Conservation (phyloP, 75 land plant genomes). For the Cryptomeria japonica region DNA sequence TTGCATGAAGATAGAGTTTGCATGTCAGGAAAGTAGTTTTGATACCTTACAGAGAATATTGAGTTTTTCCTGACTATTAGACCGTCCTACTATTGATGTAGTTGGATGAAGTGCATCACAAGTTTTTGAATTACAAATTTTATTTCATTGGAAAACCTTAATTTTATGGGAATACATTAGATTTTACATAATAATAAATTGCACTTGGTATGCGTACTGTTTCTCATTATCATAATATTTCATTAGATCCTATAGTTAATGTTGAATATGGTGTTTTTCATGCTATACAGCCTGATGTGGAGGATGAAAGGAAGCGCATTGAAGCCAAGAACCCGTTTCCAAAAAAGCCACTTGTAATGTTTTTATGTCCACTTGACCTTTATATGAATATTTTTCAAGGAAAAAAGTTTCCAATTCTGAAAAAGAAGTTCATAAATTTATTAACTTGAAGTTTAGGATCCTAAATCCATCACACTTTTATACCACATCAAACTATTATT, state of each 20-base stretch:
- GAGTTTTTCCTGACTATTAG: background rate
- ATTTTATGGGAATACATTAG: background rate
- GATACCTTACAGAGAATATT: background rate
- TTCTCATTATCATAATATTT: background rate
- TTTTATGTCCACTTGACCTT: background rate
- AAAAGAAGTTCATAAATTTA: background rate
- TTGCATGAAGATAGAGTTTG: background rate
- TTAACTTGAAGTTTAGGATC: background rate
- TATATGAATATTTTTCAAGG: background rate
- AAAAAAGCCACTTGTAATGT: conserved; percentile 44
- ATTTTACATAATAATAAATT: background rate
- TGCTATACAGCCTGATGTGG: conserved; percentile 51
- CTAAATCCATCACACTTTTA: background rate
- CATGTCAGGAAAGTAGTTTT: background rate
- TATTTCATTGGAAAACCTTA: background rate
- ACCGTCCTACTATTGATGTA: background rate
- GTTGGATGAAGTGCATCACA: no score
- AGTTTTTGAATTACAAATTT: background rate
- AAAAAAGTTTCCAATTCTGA: background rate
- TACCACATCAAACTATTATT: no score
- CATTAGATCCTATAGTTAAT: background rate
- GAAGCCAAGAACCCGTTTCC: conserved; percentile 58
- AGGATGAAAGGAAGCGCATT: conserved; percentile 48
- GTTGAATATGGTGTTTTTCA: background rate
- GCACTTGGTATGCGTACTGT: background rate